Evolutionary conservation across 1,284 basidiomycete genomes (phyloP).

Genomic region (Pseudozyma hubeiensis): DNA sequence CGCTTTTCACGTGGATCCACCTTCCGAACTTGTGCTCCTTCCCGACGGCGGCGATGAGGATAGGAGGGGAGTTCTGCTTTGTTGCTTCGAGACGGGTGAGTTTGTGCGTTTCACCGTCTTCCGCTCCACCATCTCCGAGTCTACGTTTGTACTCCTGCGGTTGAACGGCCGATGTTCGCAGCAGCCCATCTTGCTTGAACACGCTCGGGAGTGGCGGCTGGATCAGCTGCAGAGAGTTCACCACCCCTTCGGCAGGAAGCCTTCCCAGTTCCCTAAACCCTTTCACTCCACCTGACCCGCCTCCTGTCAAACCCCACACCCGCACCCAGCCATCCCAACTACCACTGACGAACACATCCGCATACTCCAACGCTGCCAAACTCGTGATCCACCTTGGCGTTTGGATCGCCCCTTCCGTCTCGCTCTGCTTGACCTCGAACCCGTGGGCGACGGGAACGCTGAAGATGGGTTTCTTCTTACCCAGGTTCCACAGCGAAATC

Average conservation of each 20-base stretch:
- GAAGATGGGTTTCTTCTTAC: constrained; percentile 95
- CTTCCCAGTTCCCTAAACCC: constrained; percentile 79
- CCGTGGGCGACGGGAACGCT: constrained; percentile 88
- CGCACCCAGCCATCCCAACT: constrained; percentile 89
- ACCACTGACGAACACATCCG: constrained; percentile 89
- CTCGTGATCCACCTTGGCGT: constrained; percentile 92
- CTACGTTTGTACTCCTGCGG: constrained; percentile 29
- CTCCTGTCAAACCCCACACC: constrained; percentile 86
- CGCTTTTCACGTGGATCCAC: constrained; percentile 83
- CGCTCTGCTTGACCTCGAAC: constrained; percentile 75
- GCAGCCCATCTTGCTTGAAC: background rate
- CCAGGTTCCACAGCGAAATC: constrained; percentile 89
- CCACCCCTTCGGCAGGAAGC: constrained; percentile 79
- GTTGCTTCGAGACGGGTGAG: constrained; percentile 20
- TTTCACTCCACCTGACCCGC: constrained; percentile 70
- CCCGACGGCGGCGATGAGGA: constrained; percentile 83
- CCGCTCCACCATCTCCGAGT: background rate
- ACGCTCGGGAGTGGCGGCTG: constrained; percentile 71
- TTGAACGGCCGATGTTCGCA: constrained; percentile 10
- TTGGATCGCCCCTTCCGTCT: constrained; percentile 79
- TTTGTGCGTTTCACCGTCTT: background rate
- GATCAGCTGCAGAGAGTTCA: constrained; percentile 89
- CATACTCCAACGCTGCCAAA: constrained; percentile 83
- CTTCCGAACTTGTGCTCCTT: constrained; percentile 89
- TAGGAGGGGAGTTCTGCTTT: constrained; percentile 53